Conservation (phyloP, 768 basidiomycete genomes). For the Auricularia auricula-judae region DNA sequence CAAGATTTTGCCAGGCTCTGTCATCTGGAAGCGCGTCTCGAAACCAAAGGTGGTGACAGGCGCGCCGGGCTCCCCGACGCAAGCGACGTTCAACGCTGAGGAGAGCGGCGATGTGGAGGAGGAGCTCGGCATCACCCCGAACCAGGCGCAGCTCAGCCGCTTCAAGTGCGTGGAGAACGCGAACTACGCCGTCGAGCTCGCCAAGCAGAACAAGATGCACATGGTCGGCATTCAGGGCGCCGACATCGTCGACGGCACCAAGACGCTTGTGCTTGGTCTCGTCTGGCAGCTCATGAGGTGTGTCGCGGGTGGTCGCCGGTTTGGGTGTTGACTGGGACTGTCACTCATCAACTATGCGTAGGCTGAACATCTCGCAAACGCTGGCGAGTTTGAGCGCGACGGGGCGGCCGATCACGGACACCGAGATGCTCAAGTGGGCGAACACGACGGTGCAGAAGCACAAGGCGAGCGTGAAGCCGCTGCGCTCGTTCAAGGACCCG, state of each 20-base stretch:
- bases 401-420: conserved; percentile 81
- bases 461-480: conserved; percentile 45
- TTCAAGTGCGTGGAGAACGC: conserved; percentile 99
- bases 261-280: conserved; percentile 87
- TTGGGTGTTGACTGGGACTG: conserved; percentile 10
- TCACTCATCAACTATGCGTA: too few relatives aligned
- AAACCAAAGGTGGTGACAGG: conserved; percentile 64
- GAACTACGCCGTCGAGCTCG: conserved; percentile 91
- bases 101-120: conserved; percentile 57
- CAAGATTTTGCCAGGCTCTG: conserved; percentile 84
- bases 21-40: conserved; percentile 91
- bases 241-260: conserved; percentile 89
- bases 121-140: conserved; percentile 64
- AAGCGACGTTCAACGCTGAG: conserved; percentile 23
- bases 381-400: conserved; percentile 58
- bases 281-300: conserved; percentile 98
- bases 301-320: conserved; percentile 11
- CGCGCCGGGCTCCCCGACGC: conserved; percentile 23
- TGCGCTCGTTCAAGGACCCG: conserved; percentile 93
- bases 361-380: conserved; percentile 81
- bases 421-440: conserved; percentile 93
- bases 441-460: conserved; percentile 75
- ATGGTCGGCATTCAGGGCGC: conserved; percentile 96
- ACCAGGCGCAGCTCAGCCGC: conserved; percentile 74
- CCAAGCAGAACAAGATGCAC: conserved; percentile 86